These are phyloP conservation scores for Flagelloscypha sp. DNA, from an alignment of 768 basidiomycete genomes.

Conservation along the genomic window DNA sequence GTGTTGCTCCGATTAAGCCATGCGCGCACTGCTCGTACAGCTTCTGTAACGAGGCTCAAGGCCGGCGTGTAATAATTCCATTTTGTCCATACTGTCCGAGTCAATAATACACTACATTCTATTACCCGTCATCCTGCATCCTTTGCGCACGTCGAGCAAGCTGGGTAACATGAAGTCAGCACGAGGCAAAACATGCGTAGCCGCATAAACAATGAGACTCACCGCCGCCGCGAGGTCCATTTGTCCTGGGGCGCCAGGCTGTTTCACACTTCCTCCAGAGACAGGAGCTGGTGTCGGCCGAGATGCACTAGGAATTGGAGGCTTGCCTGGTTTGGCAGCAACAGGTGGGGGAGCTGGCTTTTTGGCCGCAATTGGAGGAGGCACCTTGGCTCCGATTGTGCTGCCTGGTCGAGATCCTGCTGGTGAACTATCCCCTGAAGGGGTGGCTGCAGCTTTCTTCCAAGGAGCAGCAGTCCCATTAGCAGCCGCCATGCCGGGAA, in stretches of 20 bases:
- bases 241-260: slow-evolving; percentile 45
- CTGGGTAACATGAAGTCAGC: slow-evolving; percentile 27
- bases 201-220: slow-evolving; percentile 22
- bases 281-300: slow-evolving; percentile 29
- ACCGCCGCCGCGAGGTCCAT: slow-evolving; percentile 81
- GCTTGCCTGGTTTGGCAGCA: slow-evolving; percentile 43
- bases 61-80: too few relatives aligned
- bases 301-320: slow-evolving; percentile 33
- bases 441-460: slow-evolving; percentile 46
- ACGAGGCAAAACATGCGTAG: neutral
- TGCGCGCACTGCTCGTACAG: too few relatives aligned
- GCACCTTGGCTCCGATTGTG: slow-evolving; percentile 38
- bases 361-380: slow-evolving; percentile 57
- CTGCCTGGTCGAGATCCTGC: slow-evolving; percentile 45
- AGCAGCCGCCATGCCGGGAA: slow-evolving; percentile 62
- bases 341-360: slow-evolving; percentile 54
- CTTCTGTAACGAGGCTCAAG: too few relatives aligned
- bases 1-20: too few relatives aligned
- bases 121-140: slow-evolving; percentile 38
- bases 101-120: slow-evolving; percentile 8
- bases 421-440: slow-evolving; percentile 30
- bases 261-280: slow-evolving; percentile 31
- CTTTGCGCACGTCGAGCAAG: slow-evolving; percentile 72
- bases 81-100: slow-evolving; percentile 19
- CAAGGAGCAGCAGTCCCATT: slow-evolving; percentile 69